Conservation (phyloP, 495 filamentous ascomycete species). For the Tuber umbilicatum region DNA sequence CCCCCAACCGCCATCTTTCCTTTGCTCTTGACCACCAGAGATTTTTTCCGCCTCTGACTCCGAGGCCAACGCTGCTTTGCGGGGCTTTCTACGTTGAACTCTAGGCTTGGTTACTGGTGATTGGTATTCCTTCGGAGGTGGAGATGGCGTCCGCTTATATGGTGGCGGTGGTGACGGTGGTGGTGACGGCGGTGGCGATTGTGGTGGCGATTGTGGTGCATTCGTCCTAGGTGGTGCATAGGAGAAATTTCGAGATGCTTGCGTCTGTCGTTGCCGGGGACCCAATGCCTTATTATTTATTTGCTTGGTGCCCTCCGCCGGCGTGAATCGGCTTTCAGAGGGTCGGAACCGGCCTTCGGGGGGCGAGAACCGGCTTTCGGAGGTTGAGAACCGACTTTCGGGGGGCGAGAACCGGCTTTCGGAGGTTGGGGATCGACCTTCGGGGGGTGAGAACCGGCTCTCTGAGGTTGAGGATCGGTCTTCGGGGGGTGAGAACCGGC, state of each 20-base stretch:
- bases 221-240: neutral
- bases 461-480: neutral
- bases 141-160: neutral
- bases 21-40: neutral
- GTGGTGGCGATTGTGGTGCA: neutral
- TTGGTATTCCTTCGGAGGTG: neutral
- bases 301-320: neutral
- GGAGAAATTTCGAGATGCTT: neutral
- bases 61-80: neutral
- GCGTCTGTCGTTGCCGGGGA: neutral
- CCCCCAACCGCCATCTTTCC: neutral
- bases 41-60: neutral
- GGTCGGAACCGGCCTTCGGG: neutral
- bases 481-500: neutral
- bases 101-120: neutral
- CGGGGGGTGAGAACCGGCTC: neutral
- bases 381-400: neutral
- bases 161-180: neutral
- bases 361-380: neutral
- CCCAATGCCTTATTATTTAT: neutral
- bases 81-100: neutral
- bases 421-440: neutral
- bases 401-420: neutral
- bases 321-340: neutral
- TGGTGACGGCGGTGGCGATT: neutral